Base-by-base conservation (phyloP, 2,329 filamentous ascomycete genomes). In the Colletotrichum acutatum region DNA sequence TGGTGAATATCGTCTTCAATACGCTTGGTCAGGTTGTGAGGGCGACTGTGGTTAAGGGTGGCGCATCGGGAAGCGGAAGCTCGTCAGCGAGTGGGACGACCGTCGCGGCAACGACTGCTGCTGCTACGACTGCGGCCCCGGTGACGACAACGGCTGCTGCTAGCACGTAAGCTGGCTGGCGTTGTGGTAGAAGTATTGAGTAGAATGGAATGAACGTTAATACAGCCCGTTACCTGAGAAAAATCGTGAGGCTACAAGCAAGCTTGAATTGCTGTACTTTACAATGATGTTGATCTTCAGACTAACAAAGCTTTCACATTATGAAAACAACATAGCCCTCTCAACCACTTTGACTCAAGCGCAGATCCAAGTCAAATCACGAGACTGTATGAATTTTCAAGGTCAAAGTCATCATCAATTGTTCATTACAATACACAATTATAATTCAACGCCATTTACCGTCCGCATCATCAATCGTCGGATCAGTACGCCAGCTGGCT, bases 401-500 rank as follows among this genome's bases (percentile, higher is more conserved):
- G 14, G 11, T n/a, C 1, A 30, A n/a, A n/a, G 30, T 4, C 26
- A 42, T 65, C 14, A 22, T 57, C 9, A 46, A 19, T 56, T 46
- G 9, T 22, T 42, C 52, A 46, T 58, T 34, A 30, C 4, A 49
- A 4, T 34, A 22, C 9, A 12, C 7, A 11, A 34, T 9, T 2
- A 9, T 46, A 6, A 22, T 22, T 5, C 1, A 65, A 69, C 70
- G 53, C 70, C 53, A 52, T 22, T 6, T 14, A 7, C 16, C 19
- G 19, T 5, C 42, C 30, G 0, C 16, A 16, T 14, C 24, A 3
- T 30, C 28, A 24, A 22, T n/a, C 3, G 2, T 12, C 12, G 26
- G 14, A 53, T 80, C 90, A 95, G 77, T 92, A 96, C 1, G 93
- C 92, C 71, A 96, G 89, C 85, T 90, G 87, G 2, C 84, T 81